Percentiles rank a stretch among this genome's conserved stretches.
phyloP scores from a whole-genome alignment of 768 basidiomycete genomes.

The Xanthoconium purpureum region DNA sequence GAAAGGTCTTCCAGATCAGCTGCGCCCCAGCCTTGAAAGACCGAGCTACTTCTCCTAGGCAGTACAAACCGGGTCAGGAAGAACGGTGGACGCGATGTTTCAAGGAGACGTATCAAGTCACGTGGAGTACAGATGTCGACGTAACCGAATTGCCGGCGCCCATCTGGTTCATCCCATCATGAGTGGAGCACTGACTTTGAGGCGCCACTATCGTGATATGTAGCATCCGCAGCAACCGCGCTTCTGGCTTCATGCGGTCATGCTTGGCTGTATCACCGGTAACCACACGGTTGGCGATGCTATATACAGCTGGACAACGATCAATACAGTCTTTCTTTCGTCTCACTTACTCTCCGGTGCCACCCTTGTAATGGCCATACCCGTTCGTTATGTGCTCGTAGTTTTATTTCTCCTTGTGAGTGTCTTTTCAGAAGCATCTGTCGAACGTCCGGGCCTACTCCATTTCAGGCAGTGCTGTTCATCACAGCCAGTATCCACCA shows the following conservation, averaged over 20 bases:
- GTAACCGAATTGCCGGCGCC: neutral
- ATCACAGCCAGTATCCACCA: slow-evolving; percentile 2
- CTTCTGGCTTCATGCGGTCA: neutral
- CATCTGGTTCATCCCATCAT: neutral
- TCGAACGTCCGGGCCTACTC: neutral
- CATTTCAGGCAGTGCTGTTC: slow-evolving; percentile 16
- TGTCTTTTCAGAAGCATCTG: neutral
- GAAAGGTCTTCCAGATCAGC: too few relatives aligned
- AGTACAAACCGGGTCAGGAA: too few relatives aligned
- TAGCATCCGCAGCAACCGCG: slow-evolving; percentile 3
- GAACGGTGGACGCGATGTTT: too few relatives aligned
- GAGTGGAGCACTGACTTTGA: neutral
- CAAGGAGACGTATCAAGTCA: neutral
- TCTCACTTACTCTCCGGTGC: neutral
- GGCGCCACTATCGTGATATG: neutral
- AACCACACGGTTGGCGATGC: neutral
- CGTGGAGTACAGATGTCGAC: neutral
- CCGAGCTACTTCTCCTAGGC: too few relatives aligned
- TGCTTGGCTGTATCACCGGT: neutral
- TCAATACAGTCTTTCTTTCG: neutral
- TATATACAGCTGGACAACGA: slow-evolving; percentile 14
- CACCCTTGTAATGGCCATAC: slow-evolving; percentile 14
- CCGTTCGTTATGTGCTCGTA: slow-evolving; percentile 19
- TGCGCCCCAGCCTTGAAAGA: too few relatives aligned
- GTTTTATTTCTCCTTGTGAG: slow-evolving; percentile 21